These are phyloP conservation scores for Trypanosoma mega DNA, from an alignment of 208 protist genomes.

Conservation along the genomic window DNA sequence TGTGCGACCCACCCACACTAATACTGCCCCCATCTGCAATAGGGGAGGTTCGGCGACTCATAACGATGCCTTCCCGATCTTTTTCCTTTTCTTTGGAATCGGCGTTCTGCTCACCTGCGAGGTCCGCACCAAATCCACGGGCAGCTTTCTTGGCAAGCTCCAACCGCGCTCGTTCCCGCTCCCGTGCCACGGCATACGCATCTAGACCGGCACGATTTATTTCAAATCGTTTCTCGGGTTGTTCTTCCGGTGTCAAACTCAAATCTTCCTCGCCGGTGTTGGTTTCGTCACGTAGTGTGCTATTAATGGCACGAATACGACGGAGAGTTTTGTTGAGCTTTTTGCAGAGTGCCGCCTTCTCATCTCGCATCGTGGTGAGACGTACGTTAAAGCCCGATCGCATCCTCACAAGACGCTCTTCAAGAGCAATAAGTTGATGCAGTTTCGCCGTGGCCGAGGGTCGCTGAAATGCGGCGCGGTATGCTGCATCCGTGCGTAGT, in stretches of 20 bases:
- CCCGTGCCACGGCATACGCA: slow-evolving; percentile 47
- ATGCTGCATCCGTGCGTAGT: slow-evolving; percentile 89
- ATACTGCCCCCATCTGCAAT: no score
- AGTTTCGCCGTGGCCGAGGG: slow-evolving; percentile 95
- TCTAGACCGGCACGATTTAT: slow-evolving; percentile 66
- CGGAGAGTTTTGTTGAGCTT: slow-evolving; percentile 63
- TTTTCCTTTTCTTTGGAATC: no score
- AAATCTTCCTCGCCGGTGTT: slow-evolving; percentile 19
- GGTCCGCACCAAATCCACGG: slow-evolving; percentile 85
- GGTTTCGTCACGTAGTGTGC: slow-evolving; percentile 44
- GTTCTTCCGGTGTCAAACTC: slow-evolving; percentile 46
- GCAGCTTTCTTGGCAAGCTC: slow-evolving; percentile 83
- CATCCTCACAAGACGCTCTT: slow-evolving; percentile 75
- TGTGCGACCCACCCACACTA: no score
- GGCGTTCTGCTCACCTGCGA: no score
- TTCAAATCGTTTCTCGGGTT: slow-evolving; percentile 66
- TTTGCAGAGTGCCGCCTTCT: slow-evolving; percentile 78
- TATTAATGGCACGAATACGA: slow-evolving; percentile 82
- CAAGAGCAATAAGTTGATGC: slow-evolving; percentile 91
- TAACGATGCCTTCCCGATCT: no score
- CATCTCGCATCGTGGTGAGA: slow-evolving; percentile 82
- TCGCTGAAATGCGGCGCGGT: slow-evolving; percentile 73
- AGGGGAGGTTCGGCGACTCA: no score
- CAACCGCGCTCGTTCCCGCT: slow-evolving; percentile 41
- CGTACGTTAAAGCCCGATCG: slow-evolving; percentile 92